These are phyloP conservation scores for Lipomyces spencermartinsiae DNA, from an alignment of 805 yeast species.

Conservation along the genomic window DNA sequence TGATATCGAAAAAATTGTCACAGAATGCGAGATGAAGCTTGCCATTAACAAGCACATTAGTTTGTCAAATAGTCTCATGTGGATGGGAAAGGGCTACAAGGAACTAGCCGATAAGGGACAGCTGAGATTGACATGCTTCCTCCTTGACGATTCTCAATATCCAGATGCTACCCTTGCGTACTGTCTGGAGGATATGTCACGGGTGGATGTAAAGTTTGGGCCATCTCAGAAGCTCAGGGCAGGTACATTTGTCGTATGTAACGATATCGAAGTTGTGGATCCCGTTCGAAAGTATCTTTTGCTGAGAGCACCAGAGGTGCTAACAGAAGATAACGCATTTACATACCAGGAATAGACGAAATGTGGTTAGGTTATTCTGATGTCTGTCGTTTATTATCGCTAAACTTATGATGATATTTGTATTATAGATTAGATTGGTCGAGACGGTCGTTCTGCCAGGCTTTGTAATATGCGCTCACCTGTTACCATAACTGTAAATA, in stretches of 20 bases:
- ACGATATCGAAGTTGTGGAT: conserved; percentile 31
- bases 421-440: neutral
- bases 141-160: conserved; percentile 16
- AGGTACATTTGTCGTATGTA: conserved; percentile 37
- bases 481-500: neutral
- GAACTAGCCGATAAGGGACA: conserved; percentile 4
- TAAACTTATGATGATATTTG: neutral
- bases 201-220: conserved; percentile 17
- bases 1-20: conserved; percentile 15
- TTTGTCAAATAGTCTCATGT: neutral
- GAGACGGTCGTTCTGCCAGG: neutral
- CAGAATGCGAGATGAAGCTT: neutral
- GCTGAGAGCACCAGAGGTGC: conserved; percentile 12
- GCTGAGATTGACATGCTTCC: conserved; percentile 15
- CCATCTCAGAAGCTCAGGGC: conserved; percentile 8
- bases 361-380: neutral
- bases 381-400: neutral
- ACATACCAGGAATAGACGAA: neutral
- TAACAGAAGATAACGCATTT: conserved; percentile 11
- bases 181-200: conserved; percentile 20
- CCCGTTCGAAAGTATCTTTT: conserved; percentile 3
- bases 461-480: neutral
- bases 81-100: conserved; percentile 8
- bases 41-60: neutral
- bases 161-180: conserved; percentile 17